phyloP scores from a whole-genome alignment of 2,329 filamentous ascomycete genomes.

The Ceratocystiopsis minuta region DNA sequence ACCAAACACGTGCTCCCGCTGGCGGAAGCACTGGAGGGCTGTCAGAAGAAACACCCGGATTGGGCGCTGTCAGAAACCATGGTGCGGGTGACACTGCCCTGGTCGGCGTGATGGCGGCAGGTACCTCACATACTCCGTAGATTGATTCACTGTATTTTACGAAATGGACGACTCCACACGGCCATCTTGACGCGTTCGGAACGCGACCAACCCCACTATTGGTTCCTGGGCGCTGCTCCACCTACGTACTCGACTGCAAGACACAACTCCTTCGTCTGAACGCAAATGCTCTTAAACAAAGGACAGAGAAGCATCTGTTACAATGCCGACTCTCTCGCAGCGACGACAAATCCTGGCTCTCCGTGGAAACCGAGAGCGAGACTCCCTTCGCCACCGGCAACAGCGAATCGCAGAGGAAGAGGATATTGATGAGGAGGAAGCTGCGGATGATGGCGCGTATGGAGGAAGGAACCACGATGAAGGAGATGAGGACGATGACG shows the following conservation, averaged over 20 bases:
- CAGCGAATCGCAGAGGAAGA: slow-evolving; percentile 2
- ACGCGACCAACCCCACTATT: too few relatives aligned
- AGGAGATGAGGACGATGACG: slow-evolving; percentile 1
- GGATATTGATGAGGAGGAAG: slow-evolving; percentile 2
- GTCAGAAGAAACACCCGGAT: slow-evolving; percentile 10
- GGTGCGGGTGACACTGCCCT: slow-evolving; percentile 3
- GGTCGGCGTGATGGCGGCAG: not conserved
- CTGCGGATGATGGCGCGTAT: not conserved
- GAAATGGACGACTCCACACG: not conserved
- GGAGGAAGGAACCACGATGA: too few relatives aligned
- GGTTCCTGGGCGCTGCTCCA: too few relatives aligned
- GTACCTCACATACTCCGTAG: too few relatives aligned
- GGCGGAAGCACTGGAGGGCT: slow-evolving; percentile 6
- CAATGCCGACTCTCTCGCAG: slow-evolving; percentile 5
- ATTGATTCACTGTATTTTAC: not conserved
- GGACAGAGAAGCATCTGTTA: not conserved
- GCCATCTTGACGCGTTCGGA: not conserved
- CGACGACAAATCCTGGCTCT: not conserved
- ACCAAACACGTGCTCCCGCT: slow-evolving; percentile 8
- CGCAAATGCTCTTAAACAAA: too few relatives aligned
- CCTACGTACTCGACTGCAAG: not conserved
- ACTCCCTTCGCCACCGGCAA: slow-evolving; percentile 1
- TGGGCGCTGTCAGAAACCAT: slow-evolving; percentile 6
- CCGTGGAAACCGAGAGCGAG: too few relatives aligned
- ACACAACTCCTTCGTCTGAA: not conserved